phyloP scores from a whole-genome alignment of 345 rosid species.

The Salix suchowensis region DNA sequence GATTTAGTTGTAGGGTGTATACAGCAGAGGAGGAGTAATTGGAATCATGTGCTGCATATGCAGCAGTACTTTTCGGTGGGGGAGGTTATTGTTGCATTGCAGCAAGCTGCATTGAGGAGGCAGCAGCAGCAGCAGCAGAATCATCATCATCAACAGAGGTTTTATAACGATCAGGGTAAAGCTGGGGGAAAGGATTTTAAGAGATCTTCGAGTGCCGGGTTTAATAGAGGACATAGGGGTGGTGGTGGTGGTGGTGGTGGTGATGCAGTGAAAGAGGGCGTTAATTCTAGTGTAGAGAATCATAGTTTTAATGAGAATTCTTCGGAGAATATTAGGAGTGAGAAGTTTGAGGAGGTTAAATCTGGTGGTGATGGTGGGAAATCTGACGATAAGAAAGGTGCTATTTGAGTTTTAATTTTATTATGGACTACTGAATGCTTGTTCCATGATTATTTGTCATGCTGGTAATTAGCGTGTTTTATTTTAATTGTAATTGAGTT shows the following conservation, averaged over 20 bases:
- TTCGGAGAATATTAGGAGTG: slow-evolving; percentile 25
- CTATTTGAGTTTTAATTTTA: slow-evolving; percentile 4
- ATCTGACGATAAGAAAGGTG: slow-evolving; percentile 61
- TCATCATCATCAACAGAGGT: slow-evolving; percentile 15
- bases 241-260: slow-evolving; percentile 24
- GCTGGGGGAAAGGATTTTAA: slow-evolving; percentile 46
- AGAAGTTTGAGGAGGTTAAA: slow-evolving; percentile 33
- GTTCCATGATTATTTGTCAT: not conserved
- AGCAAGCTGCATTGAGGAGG: slow-evolving; percentile 58
- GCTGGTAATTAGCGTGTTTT: not conserved
- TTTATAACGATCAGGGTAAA: slow-evolving; percentile 46
- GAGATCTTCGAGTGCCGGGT: slow-evolving; percentile 48
- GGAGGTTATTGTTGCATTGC: slow-evolving; percentile 54
- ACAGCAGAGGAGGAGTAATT: slow-evolving; percentile 70
- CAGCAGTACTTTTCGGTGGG: slow-evolving; percentile 67
- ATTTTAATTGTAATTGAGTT: not conserved
- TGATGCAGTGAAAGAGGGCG: slow-evolving; percentile 37
- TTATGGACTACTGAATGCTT: not conserved
- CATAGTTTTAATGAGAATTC: slow-evolving; percentile 29
- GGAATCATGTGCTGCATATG: slow-evolving; percentile 76
- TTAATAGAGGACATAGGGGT: slow-evolving; percentile 37
- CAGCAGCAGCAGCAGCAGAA: slow-evolving; percentile 19
- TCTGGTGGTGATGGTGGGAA: slow-evolving; percentile 24
- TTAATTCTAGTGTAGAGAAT: slow-evolving; percentile 28
- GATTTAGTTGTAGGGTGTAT: slow-evolving; percentile 48